Percentiles rank a stretch among this genome's conserved stretches.
phyloP scores from a whole-genome alignment of 2,329 filamentous ascomycete genomes.

The Trichocomaceae sp. region DNA sequence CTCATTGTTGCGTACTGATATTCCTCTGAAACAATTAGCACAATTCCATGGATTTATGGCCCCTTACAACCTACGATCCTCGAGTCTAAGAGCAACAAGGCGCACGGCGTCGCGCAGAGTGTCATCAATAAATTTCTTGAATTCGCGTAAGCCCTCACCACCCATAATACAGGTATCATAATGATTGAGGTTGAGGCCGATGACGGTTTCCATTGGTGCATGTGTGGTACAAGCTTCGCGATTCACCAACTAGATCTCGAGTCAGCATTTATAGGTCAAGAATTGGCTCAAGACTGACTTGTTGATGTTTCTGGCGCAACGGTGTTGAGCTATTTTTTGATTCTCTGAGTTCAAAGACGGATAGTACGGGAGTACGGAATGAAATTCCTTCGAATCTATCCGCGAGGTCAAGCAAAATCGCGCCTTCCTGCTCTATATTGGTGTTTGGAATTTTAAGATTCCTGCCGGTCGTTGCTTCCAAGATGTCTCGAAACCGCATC shows the following conservation, averaged over 20 bases:
- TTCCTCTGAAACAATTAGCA: constrained; percentile 14
- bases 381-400: not conserved
- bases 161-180: not conserved
- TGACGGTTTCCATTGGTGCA: not conserved
- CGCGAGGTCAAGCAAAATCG: not conserved
- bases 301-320: not conserved
- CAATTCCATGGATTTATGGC: not conserved
- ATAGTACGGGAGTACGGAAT: not conserved
- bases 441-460: not conserved
- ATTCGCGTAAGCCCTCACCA: not conserved
- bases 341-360: not conserved
- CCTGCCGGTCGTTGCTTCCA: not conserved
- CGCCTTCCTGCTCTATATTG: not conserved
- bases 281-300: not conserved
- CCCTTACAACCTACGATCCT: constrained; percentile 13
- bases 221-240: not conserved
- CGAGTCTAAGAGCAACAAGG: constrained; percentile 15
- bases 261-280: not conserved
- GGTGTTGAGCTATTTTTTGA: not conserved
- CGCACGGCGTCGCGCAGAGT: not conserved
- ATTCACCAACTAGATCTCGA: not conserved
- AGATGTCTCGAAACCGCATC: not conserved
- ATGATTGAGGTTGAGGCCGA: not conserved
- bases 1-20: constrained; percentile 18
- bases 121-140: not conserved